Conservation (phyloP, 768 basidiomycete genomes). For the Leccinum imitatum region DNA sequence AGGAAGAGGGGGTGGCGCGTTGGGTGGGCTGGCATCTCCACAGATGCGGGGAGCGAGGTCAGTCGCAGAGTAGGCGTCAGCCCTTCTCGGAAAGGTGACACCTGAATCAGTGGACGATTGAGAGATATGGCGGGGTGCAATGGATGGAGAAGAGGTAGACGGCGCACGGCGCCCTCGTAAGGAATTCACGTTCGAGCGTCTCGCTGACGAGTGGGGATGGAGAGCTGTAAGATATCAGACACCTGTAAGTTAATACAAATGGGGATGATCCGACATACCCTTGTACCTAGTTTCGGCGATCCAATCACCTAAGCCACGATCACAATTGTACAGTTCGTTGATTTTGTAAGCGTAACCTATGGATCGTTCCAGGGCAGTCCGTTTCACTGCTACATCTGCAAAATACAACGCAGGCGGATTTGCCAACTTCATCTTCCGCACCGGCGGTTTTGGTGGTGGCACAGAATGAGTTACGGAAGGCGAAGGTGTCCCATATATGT, state of each 20-base stretch:
- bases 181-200: slow-evolving; percentile 28
- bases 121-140: slow-evolving; percentile 67
- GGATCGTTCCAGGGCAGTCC: slow-evolving; percentile 65
- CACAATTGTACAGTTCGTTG: slow-evolving; percentile 72
- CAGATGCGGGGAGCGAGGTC: slow-evolving; percentile 56
- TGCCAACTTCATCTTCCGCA: slow-evolving; percentile 34
- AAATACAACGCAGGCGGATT: slow-evolving; percentile 72
- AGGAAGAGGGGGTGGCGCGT: slow-evolving; percentile 60
- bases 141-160: slow-evolving; percentile 43
- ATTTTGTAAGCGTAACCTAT: slow-evolving; percentile 77
- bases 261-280: slow-evolving; percentile 40
- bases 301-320: slow-evolving; percentile 82
- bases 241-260: slow-evolving; percentile 1
- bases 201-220: slow-evolving; percentile 22
- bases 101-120: slow-evolving; percentile 72
- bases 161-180: slow-evolving; percentile 30
- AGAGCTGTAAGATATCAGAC: slow-evolving; percentile 17
- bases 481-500: slow-evolving; percentile 26
- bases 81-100: slow-evolving; percentile 73
- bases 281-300: slow-evolving; percentile 51
- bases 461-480: slow-evolving; percentile 36
- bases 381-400: slow-evolving; percentile 57
- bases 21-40: slow-evolving; percentile 52
- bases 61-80: slow-evolving; percentile 77
- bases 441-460: slow-evolving; percentile 18